Conservation (phyloP, 2,329 filamentous ascomycete species). For the Colletotrichum salicis region DNA sequence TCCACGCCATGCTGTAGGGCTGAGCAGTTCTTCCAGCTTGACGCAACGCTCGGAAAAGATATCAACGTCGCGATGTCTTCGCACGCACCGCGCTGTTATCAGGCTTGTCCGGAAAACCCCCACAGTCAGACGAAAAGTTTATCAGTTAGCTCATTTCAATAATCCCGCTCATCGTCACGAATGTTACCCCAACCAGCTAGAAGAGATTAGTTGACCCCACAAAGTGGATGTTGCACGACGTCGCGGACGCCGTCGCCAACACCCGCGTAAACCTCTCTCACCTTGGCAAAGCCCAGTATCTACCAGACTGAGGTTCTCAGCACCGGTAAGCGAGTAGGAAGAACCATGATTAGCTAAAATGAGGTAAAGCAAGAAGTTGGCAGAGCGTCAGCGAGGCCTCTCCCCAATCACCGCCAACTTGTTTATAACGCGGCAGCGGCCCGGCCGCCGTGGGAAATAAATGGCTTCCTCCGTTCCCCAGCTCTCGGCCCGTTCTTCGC, state of each 20-base stretch:
- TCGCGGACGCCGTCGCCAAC: conserved; percentile 23
- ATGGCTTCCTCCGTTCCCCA: not conserved
- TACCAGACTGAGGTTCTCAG: conserved; percentile 5
- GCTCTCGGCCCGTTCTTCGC: conserved; percentile 20
- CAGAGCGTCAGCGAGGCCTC: not conserved
- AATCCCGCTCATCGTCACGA: conserved; percentile 25
- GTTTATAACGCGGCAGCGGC: conserved; percentile 27
- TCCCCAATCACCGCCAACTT: not conserved
- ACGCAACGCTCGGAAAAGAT: not conserved
- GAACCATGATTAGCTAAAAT: conserved; percentile 13
- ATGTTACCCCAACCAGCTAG: conserved; percentile 14
- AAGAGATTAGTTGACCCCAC: conserved; percentile 27
- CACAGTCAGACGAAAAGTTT: conserved; percentile 13
- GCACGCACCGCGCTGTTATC: not conserved
- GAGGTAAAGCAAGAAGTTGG: not conserved
- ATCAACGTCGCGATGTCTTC: not conserved
- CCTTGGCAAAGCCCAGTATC: conserved; percentile 16
- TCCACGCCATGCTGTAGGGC: conserved; percentile 11
- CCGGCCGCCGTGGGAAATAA: not conserved
- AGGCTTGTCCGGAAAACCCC: not conserved
- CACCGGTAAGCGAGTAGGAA: conserved; percentile 27
- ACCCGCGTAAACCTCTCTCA: conserved; percentile 1
- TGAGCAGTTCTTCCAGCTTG: conserved; percentile 15
- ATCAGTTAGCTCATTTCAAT: conserved; percentile 23
- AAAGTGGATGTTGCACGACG: conserved; percentile 35